Evolutionary conservation across 805 yeast genomes (phyloP), one percentile per base, ranked within the genome.

Genomic region (Hanseniaspora guilliermondii): DNA sequence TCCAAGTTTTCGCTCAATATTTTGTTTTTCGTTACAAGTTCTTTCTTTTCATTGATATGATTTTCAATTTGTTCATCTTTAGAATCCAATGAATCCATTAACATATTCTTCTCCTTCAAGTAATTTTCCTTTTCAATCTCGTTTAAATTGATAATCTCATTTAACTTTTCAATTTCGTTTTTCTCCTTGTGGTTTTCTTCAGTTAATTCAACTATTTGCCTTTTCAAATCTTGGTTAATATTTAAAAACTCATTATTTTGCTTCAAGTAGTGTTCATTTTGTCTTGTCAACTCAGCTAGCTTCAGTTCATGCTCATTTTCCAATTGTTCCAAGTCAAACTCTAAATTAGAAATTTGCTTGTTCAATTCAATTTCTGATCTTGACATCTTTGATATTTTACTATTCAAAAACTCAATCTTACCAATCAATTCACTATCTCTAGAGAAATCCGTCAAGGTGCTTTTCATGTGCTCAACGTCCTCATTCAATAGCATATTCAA

Each of bases 361-460:
- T 81, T 77, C 53, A 83, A 65, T 32, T 76, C 78, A 1, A 87
- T 80, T 64, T 87, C 95, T 38, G 72, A 73, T 60, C 80, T 80
- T 68, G 80, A 70, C 58, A 78, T 75, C 53, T 71, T 70, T 37
- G 74, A 71, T 38, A 86, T 63, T 47, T 80, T 80, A 36, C 71
- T 71, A 58, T 76, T 78, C 56, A 85, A 63, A 49, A 71, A 69
- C 52, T 76, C 73, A 49, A 83, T 69, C 60, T 85, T 85, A 21
- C 67, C 66, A 30, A 72, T 70, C 49, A 72, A 74, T 50, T 74
- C 74, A 38, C 75, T 75, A 39, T 71, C 72, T 30, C 71, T 72
- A 5, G 67, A 62, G 17, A 70, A 73, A 3, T 65, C 67, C 25
- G 68, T 66, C 46, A 75, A 67, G 32, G 76, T 73, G 49, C 71